These are phyloP conservation scores for Claviceps africana DNA, from an alignment of 2,329 filamentous ascomycete genomes.

Conservation along the genomic window DNA sequence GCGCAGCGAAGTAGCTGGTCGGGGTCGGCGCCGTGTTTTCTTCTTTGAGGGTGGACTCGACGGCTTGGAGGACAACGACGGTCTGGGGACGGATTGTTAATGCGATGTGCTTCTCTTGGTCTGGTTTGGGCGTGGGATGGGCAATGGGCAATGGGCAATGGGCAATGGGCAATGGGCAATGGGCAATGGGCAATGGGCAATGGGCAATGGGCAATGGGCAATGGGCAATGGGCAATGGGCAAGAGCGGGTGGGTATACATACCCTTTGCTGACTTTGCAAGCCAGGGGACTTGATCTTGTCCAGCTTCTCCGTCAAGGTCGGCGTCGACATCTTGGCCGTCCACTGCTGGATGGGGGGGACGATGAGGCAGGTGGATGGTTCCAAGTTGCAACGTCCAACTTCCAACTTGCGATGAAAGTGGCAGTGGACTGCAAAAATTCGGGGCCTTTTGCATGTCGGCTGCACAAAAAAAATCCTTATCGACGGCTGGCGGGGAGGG, in stretches of 20 bases:
- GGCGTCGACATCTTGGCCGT: slow-evolving; percentile 25
- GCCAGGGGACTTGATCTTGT: slow-evolving; percentile 94
- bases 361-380: slow-evolving; percentile 1
- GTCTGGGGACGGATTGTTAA: slow-evolving; percentile 36
- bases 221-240: too few species aligned
- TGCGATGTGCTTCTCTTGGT: neutral
- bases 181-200: too few species aligned
- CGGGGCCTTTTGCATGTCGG: neutral
- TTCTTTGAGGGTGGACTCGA: slow-evolving; percentile 83
- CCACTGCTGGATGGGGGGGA: neutral
- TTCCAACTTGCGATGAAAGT: neutral
- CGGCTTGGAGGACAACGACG: slow-evolving; percentile 72
- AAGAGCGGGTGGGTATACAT: slow-evolving; percentile 18
- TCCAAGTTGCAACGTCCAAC: neutral
- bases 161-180: too few species aligned
- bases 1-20: slow-evolving; percentile 90
- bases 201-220: too few species aligned
- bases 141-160: too few species aligned
- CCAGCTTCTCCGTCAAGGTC: slow-evolving; percentile 72
- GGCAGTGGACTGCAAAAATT: slow-evolving; percentile 1
- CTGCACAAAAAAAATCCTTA: slow-evolving; percentile 12
- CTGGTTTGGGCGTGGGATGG: too few species aligned
- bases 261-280: slow-evolving; percentile 92
- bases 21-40: slow-evolving; percentile 72
- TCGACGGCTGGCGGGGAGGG: slow-evolving; percentile 8